phyloP scores from a whole-genome alignment of 176 grass and related monocot genomes.

The Cymbopogon citratus region DNA sequence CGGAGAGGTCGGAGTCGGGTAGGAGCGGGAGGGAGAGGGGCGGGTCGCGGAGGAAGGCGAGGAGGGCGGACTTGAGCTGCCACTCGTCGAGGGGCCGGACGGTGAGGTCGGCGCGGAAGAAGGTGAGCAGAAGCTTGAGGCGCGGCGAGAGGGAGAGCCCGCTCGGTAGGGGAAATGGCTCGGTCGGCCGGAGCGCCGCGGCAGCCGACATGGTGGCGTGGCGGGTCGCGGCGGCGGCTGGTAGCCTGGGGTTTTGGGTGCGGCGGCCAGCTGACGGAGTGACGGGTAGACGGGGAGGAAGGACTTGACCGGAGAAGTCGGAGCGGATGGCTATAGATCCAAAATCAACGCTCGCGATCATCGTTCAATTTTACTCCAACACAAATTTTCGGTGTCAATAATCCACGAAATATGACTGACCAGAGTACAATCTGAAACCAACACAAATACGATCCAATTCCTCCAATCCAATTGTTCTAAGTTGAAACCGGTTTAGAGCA shows the following conservation, averaged over 20 bases:
- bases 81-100: constrained; percentile 84
- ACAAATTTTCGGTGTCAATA: no score
- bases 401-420: no score
- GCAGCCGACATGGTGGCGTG: constrained; percentile 37
- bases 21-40: constrained; percentile 51
- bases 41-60: constrained; percentile 61
- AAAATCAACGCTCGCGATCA: not conserved
- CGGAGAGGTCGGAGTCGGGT: constrained; percentile 55
- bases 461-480: no score
- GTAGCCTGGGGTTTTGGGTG: constrained; percentile 1
- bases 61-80: constrained; percentile 74
- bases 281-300: not conserved
- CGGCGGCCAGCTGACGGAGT: not conserved
- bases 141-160: constrained; percentile 58
- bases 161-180: constrained; percentile 49
- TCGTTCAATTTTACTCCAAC: not conserved
- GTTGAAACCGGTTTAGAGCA: not conserved
- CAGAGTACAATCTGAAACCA: not conserved
- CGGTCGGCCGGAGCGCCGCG: constrained; percentile 31
- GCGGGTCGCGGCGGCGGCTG: not conserved
- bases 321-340: not conserved
- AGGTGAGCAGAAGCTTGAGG: constrained; percentile 74
- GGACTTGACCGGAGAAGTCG: not conserved
- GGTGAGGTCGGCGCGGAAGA: constrained; percentile 72
- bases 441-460: no score